Evolutionary conservation across 176 grass and related monocot genomes (phyloP).

Genomic region (Zoysia japonica): DNA sequence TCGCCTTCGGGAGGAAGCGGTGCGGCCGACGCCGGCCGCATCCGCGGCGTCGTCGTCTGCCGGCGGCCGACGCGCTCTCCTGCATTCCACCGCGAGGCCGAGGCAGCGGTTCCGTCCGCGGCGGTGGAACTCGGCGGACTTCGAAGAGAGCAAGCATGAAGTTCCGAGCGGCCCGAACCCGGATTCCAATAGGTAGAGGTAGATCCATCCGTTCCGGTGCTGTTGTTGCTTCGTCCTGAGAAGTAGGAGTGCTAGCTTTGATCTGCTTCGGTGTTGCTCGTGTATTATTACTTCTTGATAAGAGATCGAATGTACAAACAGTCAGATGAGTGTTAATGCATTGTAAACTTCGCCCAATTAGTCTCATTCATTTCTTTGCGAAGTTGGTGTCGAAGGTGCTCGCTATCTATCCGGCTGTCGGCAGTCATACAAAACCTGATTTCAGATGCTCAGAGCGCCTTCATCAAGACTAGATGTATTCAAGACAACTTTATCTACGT

Average conservation of each 20-base stretch:
- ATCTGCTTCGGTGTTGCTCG: background rate
- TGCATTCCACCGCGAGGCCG: slow-evolving; percentile 24
- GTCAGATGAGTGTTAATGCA: background rate
- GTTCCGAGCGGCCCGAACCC: slow-evolving; percentile 75
- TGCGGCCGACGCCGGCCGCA: background rate
- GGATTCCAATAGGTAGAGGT: slow-evolving; percentile 60
- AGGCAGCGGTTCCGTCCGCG: slow-evolving; percentile 33
- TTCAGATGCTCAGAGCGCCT: too few species aligned
- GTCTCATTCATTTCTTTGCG: too few species aligned
- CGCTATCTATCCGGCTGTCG: too few species aligned
- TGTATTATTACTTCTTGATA: background rate
- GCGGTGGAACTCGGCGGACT: slow-evolving; percentile 40
- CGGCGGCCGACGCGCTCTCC: slow-evolving; percentile 27
- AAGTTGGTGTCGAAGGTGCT: too few species aligned
- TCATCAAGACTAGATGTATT: too few species aligned
- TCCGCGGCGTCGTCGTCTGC: background rate
- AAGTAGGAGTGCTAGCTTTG: background rate
- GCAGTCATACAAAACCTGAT: too few species aligned
- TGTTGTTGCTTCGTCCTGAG: background rate
- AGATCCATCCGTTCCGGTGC: background rate
- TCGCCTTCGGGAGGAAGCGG: background rate
- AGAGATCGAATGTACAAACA: slow-evolving; percentile 44
- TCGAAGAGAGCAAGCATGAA: slow-evolving; percentile 64
- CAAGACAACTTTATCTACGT: too few species aligned
- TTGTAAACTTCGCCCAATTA: background rate